Evolutionary conservation across 148 eudicot genomes (phyloP), one percentile per base, ranked within the genome.

Genomic region (Talinum fruticosum): DNA sequence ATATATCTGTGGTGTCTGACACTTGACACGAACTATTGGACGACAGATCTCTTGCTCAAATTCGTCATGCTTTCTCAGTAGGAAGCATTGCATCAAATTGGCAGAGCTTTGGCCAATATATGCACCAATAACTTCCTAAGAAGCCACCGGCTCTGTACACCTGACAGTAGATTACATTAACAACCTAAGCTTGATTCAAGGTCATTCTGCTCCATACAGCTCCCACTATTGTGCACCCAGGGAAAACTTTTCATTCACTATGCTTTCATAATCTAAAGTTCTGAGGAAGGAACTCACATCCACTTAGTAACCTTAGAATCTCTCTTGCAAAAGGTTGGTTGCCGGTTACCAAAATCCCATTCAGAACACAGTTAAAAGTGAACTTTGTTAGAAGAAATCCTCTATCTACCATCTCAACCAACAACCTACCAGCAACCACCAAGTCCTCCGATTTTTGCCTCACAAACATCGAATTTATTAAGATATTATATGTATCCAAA

Each of bases 241-340:
- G 13, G 61, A n/a, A 7, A 28, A 34, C 21, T 21, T 19, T 37
- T 66, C 14, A 29, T 44, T 33, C 30, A 67, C 23, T 23, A 76
- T 26, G 23, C 69, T 67, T 62, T 88, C 83, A 95, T 81, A 92
- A 82, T 81, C 90, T 86, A 79, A 92, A 89, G 30, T 90, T 87
- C 15, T 84, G 87, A 82, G 97, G 91, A 82, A 95, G 91, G 72
- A 84, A 79, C 16, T 92, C 89, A 77, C 81, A 85, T 85, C 75
- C 87, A 87, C 97, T 96, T 79, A 88, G 90, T 87, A 85, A 54
- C 75, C 91, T 87, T 79, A 93, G 71, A 80, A 96, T 91, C 86
- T 93, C 93, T 79, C 88, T 92, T 0, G 91, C 99, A 83, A 96
- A 93, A 18, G 69, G 89, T 84, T 96, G 99, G 81, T 96, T 93